A percentile compares a stretch with the other conserved stretches of the same genome.
Evolutionary conservation across 148 eudicot species (phyloP).

Genomic region (Agrostemma githago): DNA sequence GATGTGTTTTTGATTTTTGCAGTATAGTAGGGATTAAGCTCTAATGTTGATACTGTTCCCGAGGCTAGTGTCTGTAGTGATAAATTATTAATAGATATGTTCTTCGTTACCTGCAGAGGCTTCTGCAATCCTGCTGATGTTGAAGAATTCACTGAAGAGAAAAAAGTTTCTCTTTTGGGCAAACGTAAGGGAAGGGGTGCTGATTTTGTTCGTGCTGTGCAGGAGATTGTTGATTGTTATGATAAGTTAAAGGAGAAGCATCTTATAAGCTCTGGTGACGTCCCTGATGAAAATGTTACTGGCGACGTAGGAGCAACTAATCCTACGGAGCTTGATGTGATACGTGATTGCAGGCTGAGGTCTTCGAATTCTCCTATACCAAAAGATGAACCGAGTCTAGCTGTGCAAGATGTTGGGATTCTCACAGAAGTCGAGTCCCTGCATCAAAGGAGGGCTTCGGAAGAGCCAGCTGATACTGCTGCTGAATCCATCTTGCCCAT

Average conservation of each 20-base stretch:
- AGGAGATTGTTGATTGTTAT: slow-evolving; percentile 72
- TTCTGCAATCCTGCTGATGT: slow-evolving; percentile 95
- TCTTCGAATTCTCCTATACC: slow-evolving; percentile 30
- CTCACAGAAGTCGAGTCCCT: slow-evolving; percentile 38
- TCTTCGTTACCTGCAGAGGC: slow-evolving; percentile 53
- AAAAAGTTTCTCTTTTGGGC: slow-evolving; percentile 54
- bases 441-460: slow-evolving; percentile 30
- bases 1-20: not conserved
- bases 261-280: slow-evolving; percentile 31
- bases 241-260: slow-evolving; percentile 58
- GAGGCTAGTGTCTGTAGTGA: not conserved
- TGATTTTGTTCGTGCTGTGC: slow-evolving; percentile 90
- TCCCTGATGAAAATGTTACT: slow-evolving; percentile 32
- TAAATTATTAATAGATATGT: slow-evolving; percentile 20
- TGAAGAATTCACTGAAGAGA: slow-evolving; percentile 91
- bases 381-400: slow-evolving; percentile 37
- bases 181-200: slow-evolving; percentile 88
- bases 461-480: slow-evolving; percentile 38
- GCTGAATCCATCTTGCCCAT: slow-evolving; percentile 23
- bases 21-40: slow-evolving; percentile 1
- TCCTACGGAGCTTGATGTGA: slow-evolving; percentile 31
- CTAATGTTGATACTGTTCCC: slow-evolving; percentile 3
- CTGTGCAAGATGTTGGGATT: slow-evolving; percentile 39
- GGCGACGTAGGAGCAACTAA: slow-evolving; percentile 26
- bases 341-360: slow-evolving; percentile 24